These are phyloP conservation scores for Cicer pinnatifidum DNA, from an alignment of 306 rosid genomes.

Conservation along the genomic window DNA sequence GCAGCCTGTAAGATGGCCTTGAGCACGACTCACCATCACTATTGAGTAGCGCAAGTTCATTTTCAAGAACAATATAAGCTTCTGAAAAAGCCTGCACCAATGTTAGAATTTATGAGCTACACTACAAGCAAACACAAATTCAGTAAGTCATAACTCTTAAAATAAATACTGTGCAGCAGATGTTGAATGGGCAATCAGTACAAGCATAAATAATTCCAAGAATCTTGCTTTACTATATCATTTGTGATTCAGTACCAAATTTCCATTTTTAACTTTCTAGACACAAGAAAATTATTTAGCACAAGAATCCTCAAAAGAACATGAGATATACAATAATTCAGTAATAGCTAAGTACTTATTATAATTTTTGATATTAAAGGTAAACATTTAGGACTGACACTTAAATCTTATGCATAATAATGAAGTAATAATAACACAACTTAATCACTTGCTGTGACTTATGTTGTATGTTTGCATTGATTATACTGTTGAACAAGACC, in stretches of 20 bases:
- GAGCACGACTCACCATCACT: constrained; percentile 58
- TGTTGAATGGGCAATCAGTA: constrained; percentile 12
- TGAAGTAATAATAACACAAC: constrained; percentile 2
- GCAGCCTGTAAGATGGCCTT: constrained; percentile 58
- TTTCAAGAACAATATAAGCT: constrained; percentile 79
- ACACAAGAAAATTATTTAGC: neutral
- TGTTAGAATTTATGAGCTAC: constrained; percentile 39
- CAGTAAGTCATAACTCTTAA: constrained; percentile 17
- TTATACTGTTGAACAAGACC: neutral
- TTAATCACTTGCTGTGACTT: neutral
- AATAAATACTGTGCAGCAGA: neutral
- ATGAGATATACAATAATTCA: neutral
- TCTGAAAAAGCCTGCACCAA: constrained; percentile 81
- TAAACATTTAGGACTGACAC: neutral
- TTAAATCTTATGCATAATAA: neutral
- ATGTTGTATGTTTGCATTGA: constrained; percentile 15
- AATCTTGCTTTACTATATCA: constrained; percentile 5
- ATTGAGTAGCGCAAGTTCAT: constrained; percentile 58
- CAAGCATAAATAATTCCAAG: constrained; percentile 25
- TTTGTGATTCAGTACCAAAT: neutral
- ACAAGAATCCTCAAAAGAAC: constrained; percentile 8
- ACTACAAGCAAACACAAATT: constrained; percentile 17
- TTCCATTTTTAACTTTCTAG: neutral
- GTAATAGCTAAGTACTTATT: neutral
- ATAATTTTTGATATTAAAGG: neutral